Percentiles rank a stretch among this genome's conserved stretches.
These are phyloP conservation scores for Westerdykella ornata DNA, from an alignment of 2,329 filamentous ascomycete genomes.

Conservation along the genomic window DNA sequence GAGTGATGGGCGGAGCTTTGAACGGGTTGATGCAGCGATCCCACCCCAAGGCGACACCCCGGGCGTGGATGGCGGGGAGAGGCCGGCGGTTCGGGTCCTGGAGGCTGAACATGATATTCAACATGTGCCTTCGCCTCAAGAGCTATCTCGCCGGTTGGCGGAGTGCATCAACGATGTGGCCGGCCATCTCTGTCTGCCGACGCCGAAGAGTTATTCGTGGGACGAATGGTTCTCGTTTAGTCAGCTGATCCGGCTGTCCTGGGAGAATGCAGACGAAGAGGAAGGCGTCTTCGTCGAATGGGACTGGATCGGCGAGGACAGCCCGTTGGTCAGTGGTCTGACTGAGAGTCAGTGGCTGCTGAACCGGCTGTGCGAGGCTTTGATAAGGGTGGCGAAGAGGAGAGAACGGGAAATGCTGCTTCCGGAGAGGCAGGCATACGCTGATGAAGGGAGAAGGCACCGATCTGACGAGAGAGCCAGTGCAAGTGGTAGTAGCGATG, in stretches of 20 bases:
- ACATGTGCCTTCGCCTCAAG: slow-evolving; percentile 17
- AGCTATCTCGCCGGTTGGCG: slow-evolving; percentile 57
- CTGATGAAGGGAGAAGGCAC: too few relatives aligned
- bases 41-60: neutral
- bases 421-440: too few relatives aligned
- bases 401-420: slow-evolving; percentile 4
- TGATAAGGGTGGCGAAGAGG: slow-evolving; percentile 39
- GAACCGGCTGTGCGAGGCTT: slow-evolving; percentile 58
- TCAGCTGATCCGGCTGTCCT: slow-evolving; percentile 58
- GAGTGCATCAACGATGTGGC: slow-evolving; percentile 63
- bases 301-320: slow-evolving; percentile 67
- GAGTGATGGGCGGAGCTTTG: too few relatives aligned
- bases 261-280: slow-evolving; percentile 42
- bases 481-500: too few relatives aligned
- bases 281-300: slow-evolving; percentile 57
- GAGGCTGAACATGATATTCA: slow-evolving; percentile 33
- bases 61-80: neutral
- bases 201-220: slow-evolving; percentile 64
- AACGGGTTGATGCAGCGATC: too few relatives aligned
- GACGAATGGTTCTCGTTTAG: slow-evolving; percentile 85
- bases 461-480: too few relatives aligned
- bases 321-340: slow-evolving; percentile 58
- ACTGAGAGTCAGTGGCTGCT: slow-evolving; percentile 62
- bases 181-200: slow-evolving; percentile 53
- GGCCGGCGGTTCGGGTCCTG: slow-evolving; percentile 39